phyloP scores from a whole-genome alignment of 148 eudicot genomes.

The Talinum fruticosum region DNA sequence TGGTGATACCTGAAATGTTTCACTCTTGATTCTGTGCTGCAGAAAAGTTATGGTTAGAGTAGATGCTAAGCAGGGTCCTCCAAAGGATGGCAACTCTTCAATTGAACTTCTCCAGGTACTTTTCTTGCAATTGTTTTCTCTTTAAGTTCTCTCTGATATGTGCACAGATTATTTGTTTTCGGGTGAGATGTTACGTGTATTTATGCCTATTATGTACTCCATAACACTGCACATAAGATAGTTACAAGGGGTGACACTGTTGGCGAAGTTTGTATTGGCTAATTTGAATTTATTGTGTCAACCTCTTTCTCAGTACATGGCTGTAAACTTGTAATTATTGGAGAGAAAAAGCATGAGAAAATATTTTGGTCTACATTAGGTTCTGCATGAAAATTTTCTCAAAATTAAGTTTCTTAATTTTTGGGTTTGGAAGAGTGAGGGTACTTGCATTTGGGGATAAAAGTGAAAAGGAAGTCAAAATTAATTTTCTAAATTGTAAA shows the following conservation, averaged over 20 bases:
- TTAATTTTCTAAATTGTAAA: too few relatives aligned
- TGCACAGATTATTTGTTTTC: neutral
- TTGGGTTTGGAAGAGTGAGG: too few relatives aligned
- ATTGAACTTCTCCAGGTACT: conserved; percentile 85
- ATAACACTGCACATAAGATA: too few relatives aligned
- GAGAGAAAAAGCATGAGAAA: neutral
- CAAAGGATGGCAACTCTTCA: conserved; percentile 91
- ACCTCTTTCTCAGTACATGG: neutral
- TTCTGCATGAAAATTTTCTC: neutral
- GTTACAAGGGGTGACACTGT: neutral
- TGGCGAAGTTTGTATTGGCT: neutral
- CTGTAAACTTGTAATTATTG: neutral
- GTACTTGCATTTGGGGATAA: too few relatives aligned
- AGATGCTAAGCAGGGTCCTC: conserved; percentile 94
- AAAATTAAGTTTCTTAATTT: too few relatives aligned
- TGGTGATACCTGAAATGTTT: conserved; percentile 5
- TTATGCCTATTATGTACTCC: neutral
- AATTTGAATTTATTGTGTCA: neutral
- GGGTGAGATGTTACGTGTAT: neutral
- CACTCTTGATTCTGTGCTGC: conserved; percentile 22
- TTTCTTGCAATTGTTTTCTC: neutral
- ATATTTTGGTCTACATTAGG: neutral
- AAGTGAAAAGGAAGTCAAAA: too few relatives aligned
- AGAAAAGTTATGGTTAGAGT: conserved; percentile 98
- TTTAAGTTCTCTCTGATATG: neutral